Conservation (phyloP, 306 rosid genomes). For the Vigna trinervia region DNA sequence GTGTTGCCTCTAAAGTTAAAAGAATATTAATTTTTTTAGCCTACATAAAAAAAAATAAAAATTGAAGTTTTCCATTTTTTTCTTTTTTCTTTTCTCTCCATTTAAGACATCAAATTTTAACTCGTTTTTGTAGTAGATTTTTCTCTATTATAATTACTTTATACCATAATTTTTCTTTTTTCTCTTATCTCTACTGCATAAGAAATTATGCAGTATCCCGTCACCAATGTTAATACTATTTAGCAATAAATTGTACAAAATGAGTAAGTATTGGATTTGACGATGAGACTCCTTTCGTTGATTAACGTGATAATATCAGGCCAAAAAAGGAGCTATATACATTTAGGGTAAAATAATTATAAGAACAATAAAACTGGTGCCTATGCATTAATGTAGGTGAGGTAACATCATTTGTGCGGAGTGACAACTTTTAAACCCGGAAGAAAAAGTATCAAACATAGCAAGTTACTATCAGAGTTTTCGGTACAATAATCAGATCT, state of each 20-base stretch:
- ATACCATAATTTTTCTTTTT: background rate
- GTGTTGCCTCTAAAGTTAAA: background rate
- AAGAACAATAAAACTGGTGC: background rate
- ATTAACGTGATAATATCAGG: background rate
- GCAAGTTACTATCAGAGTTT: background rate
- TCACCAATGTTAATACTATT: background rate
- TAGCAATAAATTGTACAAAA: background rate
- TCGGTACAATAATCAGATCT: constrained; percentile 43
- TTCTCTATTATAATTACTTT: background rate
- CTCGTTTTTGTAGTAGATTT: background rate
- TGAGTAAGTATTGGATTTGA: background rate
- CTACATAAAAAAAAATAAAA: background rate
- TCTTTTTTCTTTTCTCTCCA: background rate
- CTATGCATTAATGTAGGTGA: background rate
- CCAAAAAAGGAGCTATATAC: constrained; percentile 1
- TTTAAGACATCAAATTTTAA: background rate
- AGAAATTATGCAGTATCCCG: background rate
- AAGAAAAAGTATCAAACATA: constrained; percentile 23
- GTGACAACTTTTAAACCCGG: constrained; percentile 29
- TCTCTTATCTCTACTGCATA: background rate
- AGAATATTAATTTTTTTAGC: background rate
- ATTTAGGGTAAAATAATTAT: background rate
- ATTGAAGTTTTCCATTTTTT: background rate
- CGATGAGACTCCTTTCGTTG: background rate
- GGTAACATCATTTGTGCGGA: constrained; percentile 2